Conservation (phyloP, 78 protist species). For the Tieghemostelium lacteum region DNA sequence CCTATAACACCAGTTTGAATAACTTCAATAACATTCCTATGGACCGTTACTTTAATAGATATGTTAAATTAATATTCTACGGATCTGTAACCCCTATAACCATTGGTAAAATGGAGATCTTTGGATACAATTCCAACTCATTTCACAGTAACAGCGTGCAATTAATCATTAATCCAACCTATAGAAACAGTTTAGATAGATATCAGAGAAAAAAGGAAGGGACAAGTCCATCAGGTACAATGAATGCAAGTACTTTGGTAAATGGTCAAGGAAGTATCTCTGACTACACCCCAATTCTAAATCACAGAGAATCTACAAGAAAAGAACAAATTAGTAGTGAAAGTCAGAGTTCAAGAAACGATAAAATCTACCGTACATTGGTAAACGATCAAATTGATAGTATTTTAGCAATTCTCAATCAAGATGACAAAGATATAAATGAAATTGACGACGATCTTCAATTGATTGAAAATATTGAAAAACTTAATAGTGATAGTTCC, state of each 20-base stretch:
- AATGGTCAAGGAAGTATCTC: not conserved
- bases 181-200: constrained; percentile 15
- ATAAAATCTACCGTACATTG: not conserved
- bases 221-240: not conserved
- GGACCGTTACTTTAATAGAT: constrained; percentile 26
- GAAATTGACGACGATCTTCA: not conserved
- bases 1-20: not conserved
- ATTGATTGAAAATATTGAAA: not conserved
- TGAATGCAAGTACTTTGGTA: not conserved
- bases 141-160: not conserved
- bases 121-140: constrained; percentile 42
- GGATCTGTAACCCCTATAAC: constrained; percentile 38
- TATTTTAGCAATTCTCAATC: constrained; percentile 5
- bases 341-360: not conserved
- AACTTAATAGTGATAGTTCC: not conserved
- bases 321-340: not conserved
- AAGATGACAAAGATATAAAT: not conserved
- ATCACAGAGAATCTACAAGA: no score
- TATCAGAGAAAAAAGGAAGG: not conserved
- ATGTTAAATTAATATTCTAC: constrained; percentile 21
- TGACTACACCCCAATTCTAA: not conserved
- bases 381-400: constrained; percentile 41
- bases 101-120: constrained; percentile 56
- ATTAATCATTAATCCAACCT: constrained; percentile 36
- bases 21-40: not conserved